Percentiles rank a stretch among this genome's conserved stretches.
Conservation (phyloP, 352 stramenopile genomes). For the Hyphochytrium catenoides region DNA sequence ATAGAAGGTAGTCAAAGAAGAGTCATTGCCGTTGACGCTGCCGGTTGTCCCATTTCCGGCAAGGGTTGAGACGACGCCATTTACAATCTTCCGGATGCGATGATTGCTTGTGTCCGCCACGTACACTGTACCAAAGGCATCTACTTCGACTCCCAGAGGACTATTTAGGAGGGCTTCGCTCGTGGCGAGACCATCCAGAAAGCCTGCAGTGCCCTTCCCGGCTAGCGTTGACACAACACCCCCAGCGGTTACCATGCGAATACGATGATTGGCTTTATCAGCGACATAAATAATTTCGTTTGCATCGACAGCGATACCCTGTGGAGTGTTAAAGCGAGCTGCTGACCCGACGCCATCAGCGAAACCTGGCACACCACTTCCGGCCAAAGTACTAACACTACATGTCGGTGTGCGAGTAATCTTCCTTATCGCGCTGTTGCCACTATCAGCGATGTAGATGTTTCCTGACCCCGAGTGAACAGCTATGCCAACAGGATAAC, state of each 20-base stretch:
- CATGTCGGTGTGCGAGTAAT: no score
- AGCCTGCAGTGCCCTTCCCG: slow-evolving; percentile 21
- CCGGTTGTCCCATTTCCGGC: no score
- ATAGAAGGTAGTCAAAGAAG: no score
- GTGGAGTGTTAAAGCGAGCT: slow-evolving; percentile 61
- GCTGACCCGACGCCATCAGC: slow-evolving; percentile 24
- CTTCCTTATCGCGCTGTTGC: slow-evolving; percentile 70
- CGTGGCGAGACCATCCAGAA: slow-evolving; percentile 17
- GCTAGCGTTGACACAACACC: slow-evolving; percentile 67
- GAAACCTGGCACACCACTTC: slow-evolving; percentile 41
- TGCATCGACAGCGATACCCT: slow-evolving; percentile 71
- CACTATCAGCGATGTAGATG: slow-evolving; percentile 82
- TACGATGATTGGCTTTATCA: slow-evolving; percentile 79
- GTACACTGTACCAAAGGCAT: slow-evolving; percentile 21
- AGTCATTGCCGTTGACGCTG: no score
- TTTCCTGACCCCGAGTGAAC: no score
- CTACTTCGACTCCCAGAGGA: slow-evolving; percentile 31
- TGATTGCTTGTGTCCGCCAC: slow-evolving; percentile 58
- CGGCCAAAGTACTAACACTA: slow-evolving; percentile 72
- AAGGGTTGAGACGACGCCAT: no score
- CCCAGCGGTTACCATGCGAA: slow-evolving; percentile 64
- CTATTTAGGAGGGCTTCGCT: slow-evolving; percentile 36
- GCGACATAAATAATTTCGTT: slow-evolving; percentile 77
- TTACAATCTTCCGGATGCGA: slow-evolving; percentile 39
- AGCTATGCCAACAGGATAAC: no score